Evolutionary conservation across 2,329 filamentous ascomycete species (phyloP), one percentile per base, ranked within the genome.

Genomic region (Penicillium sp.): DNA sequence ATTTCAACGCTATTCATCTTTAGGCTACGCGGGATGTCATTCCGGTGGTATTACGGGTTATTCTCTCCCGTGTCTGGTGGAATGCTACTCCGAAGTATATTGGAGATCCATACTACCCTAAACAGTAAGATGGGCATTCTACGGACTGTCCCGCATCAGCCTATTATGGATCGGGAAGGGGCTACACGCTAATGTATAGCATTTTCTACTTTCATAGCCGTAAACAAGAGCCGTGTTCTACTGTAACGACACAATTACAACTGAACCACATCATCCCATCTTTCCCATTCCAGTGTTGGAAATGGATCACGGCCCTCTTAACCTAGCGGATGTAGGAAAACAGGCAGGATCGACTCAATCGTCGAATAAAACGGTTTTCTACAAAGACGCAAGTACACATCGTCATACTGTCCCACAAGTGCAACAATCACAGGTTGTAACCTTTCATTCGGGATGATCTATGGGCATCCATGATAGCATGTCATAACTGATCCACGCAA

Each of bases 371-470:
- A 3, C 32, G 16, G 5, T 22, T 14, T 16, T 22, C 10, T 32
- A 42, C 6, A 3, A 26, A 13, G 6, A 35, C 14, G 7, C 4
- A 35, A 14, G 4, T 32, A 38, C 9, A 49, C 14, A 29, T 20
- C 14, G 11, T 34, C 20, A 16, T 18, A 34, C 29, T 32, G 14
- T 29, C 29, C 29, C 18, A 35, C 22, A 38, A 1, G n/a, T 22
- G 16, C n/a, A 39, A 52, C 48, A 24, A 31, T 44, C 16, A 7
- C 29, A 51, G 46, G 24, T 39, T 29, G 44, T 24, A 47, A 47
- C n/a, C 31, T 43, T 48, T 48, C 43, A 56, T 56, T 56, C 54
- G 16, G 24, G 16, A 11, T 45, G 48, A 50, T 55, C 54, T 56
- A 56, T 55, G 42, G 42, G 42, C 40, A 45, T 55, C 37, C 49